These are phyloP conservation scores for Paraleonurus japonicus DNA, from an alignment of 257 asterid species.

Conservation along the genomic window DNA sequence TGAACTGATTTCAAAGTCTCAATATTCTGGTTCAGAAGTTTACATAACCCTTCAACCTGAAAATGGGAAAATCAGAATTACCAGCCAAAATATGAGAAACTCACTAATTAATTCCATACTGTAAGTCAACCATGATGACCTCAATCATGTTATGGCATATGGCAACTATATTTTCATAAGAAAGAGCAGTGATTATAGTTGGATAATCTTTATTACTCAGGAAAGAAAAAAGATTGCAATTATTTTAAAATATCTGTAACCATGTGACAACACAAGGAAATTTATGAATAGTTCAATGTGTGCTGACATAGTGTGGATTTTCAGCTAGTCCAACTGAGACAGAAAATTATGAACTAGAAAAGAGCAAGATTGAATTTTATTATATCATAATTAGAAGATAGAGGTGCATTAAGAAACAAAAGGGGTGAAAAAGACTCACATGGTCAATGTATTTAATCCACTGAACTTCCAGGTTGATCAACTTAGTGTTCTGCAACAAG, in stretches of 20 bases:
- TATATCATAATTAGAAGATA: background rate
- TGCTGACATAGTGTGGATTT: background rate
- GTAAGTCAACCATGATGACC: background rate
- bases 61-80: slow-evolving; percentile 30
- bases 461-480: slow-evolving; percentile 74
- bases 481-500: slow-evolving; percentile 57
- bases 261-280: background rate
- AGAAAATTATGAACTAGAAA: background rate
- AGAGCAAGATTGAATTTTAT: too few species aligned
- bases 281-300: slow-evolving; percentile 5
- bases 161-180: background rate
- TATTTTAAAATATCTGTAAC: background rate
- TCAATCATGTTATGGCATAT: slow-evolving; percentile 1
- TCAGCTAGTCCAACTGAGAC: background rate
- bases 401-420: background rate
- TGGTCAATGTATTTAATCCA: slow-evolving; percentile 87
- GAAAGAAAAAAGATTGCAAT: background rate
- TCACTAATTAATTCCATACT: background rate
- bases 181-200: background rate
- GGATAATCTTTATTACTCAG: background rate
- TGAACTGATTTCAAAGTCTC: slow-evolving; percentile 65
- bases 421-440: slow-evolving; percentile 43
- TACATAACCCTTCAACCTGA: slow-evolving; percentile 88
- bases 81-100: slow-evolving; percentile 23
- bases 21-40: slow-evolving; percentile 64